Evolutionary conservation across 805 yeast genomes (phyloP), one percentile per base, ranked within the genome.

Genomic region (Wickerhamiella allomyrinae): DNA sequence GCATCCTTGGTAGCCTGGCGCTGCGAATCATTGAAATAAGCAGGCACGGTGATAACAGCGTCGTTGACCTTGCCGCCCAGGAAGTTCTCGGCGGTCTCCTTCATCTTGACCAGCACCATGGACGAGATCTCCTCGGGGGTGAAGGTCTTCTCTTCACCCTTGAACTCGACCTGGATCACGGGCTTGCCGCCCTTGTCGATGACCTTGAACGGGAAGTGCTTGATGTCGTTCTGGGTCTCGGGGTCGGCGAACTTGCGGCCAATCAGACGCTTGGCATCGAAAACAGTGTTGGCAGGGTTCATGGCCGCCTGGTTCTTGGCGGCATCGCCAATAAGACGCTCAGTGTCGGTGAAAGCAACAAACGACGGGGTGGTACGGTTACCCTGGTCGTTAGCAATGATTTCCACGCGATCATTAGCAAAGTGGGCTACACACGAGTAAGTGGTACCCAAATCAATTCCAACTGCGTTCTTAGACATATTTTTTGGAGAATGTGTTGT

Each of bases 1-100:
- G 96, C 95, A 66, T 86, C 95, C 73, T 86, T 87, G 59, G 96
- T 86, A 48, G 95, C 96, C 70, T 87, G 95, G 73, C 95, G 83
- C 70, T 87, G 96, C 43, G 96, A 85, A 66, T 86, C 95, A 68
- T 87, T 87, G 74, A 86, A 86, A 70, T 86, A 86, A 46, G 96
- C 96, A 42, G 96, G 95, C 52, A 86, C 96, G 41, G 96, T 87
- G 59, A 86, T 82, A 58, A 86, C 96, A 42, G 95, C 95, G 58
- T 86, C 89, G 55, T 76, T 77, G 51, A 86, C 94, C 59, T 69
- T 70, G 59, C 73, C 68, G 62, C 95, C 95, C 56, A 86, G 74
- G 72, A 73, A 82, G 57, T 80, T 77, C 74, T 86, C 95, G 53
- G 95, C 95, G 55, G 82, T 79, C 71, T 77, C 89, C 70, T 76